Base-by-base conservation (phyloP, 805 yeast genomes). In the Nakazawaea ernobii region DNA sequence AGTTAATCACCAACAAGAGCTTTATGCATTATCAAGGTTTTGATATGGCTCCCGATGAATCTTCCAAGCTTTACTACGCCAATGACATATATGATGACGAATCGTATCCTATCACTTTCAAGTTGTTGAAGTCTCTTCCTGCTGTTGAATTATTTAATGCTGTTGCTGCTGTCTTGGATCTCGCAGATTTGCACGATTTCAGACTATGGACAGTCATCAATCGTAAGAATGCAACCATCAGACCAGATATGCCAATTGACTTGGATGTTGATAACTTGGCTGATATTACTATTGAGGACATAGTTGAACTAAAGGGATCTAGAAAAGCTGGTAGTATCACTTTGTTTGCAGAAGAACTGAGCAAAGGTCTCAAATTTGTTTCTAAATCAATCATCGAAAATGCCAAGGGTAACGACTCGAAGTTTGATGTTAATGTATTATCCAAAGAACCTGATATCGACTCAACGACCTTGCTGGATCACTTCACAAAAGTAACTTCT, bases 41-140 rank as follows among this genome's bases (percentile, higher is more conserved):
- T 58, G 97, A 90, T 61, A 59, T 85, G 13, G 87, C 83, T 10
- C 82, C 88, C 4, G 86, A 86, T 69, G 74, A 77, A 11, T 59
- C 58, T 4, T 64, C 62, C 39, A 58, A 55, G 9, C 68, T 69
- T 39, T 69, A 70, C 39, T 82, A 68, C 53, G 76, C 76, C 41
- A 74, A 77, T 29, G 75, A 71, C 1, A 60, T 78, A n/a, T 73
- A 70, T 53, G 72, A 71, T 33, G 67, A 69, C 1, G 68, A 68
- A 5, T 69, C 79, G 1, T 69, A 67, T 49, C 83, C 94, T 0
- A 9, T 68, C 2, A 56, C 62, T 2, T 57, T 83, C 36, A 78
- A 75, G 59, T 70, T 84, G 2, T 69, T 77, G 54, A 85, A 82
- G 59, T 75, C 80, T 0, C 75, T 76, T 33, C 70, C 78, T 13